Evolutionary conservation across 2,329 filamentous ascomycete genomes (phyloP).

Genomic region (Fusarium gaditjirri): DNA sequence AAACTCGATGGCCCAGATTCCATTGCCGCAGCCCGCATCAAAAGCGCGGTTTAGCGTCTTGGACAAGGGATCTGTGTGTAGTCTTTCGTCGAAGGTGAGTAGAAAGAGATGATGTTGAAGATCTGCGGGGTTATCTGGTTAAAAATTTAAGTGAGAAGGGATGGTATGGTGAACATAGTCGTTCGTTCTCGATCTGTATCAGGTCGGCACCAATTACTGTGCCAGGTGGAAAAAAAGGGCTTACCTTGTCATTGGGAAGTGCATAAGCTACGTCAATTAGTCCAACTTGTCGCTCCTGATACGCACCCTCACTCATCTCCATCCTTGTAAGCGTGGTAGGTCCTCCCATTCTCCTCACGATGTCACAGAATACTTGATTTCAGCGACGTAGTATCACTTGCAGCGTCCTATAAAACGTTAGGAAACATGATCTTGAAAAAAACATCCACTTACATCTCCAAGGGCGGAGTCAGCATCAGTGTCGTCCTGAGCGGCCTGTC

Average conservation of each 20-base stretch:
- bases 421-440: fast-evolving
- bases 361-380: background rate
- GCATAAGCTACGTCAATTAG: slow-evolving; percentile 8
- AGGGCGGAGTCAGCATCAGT: background rate
- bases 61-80: background rate
- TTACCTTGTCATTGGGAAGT: slow-evolving; percentile 28
- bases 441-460: background rate
- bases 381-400: background rate
- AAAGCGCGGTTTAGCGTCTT: background rate
- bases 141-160: background rate
- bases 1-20: slow-evolving; percentile 32
- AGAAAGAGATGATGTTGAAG: slow-evolving; percentile 27
- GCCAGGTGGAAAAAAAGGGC: background rate
- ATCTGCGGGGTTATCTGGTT: background rate
- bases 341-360: background rate
- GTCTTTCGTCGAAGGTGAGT: slow-evolving; percentile 16
- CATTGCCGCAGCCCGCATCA: slow-evolving; percentile 23
- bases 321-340: slow-evolving; percentile 10
- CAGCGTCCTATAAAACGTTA: background rate
- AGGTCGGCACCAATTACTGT: background rate
- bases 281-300: fast-evolving
- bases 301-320: background rate
- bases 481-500: background rate
- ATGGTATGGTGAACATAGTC: background rate
- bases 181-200: slow-evolving; percentile 14